These are phyloP conservation scores for Zygnema circumcarinatum DNA, from an alignment of 139 green algal species.

Conservation along the genomic window DNA sequence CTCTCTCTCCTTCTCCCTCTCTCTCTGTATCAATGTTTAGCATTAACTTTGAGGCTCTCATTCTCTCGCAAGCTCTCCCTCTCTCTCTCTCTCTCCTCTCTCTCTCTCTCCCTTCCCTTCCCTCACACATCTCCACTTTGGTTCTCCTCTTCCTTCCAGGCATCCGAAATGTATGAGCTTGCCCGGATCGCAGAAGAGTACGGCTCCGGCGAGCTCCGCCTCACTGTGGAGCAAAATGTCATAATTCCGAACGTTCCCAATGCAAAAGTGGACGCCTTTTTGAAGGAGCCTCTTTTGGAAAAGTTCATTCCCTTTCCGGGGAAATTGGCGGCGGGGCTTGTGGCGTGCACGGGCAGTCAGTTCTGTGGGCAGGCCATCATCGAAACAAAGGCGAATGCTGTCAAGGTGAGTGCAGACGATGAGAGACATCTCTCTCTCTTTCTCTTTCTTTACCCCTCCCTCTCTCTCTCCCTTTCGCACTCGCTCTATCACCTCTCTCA, in stretches of 20 bases:
- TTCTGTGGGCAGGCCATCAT: slow-evolving; percentile 96
- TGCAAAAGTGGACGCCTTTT: slow-evolving; percentile 79
- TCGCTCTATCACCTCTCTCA: no score
- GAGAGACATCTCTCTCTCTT: no score
- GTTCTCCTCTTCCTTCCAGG: slow-evolving; percentile 18
- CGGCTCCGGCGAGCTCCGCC: slow-evolving; percentile 84
- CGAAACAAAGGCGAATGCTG: slow-evolving; percentile 89
- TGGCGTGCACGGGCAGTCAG: slow-evolving; percentile 92
- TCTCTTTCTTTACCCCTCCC: neutral
- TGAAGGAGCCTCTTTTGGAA: slow-evolving; percentile 86
- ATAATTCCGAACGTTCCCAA: slow-evolving; percentile 89
- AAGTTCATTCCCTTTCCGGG: slow-evolving; percentile 28
- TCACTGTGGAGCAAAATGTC: slow-evolving; percentile 97
- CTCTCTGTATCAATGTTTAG: neutral
- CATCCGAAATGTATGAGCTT: slow-evolving; percentile 80
- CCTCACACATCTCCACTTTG: neutral
- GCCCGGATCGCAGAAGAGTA: slow-evolving; percentile 79
- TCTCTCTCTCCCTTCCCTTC: neutral
- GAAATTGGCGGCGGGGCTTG: slow-evolving; percentile 45
- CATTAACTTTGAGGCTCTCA: no score
- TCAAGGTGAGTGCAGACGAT: slow-evolving; percentile 69
- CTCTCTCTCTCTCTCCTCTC: slow-evolving; percentile 3
- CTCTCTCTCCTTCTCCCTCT: neutral
- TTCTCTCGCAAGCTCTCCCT: no score
- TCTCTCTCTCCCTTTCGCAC: neutral